Base-by-base conservation (phyloP, 2,329 filamentous ascomycete genomes). In the Fusarium multiceps region DNA sequence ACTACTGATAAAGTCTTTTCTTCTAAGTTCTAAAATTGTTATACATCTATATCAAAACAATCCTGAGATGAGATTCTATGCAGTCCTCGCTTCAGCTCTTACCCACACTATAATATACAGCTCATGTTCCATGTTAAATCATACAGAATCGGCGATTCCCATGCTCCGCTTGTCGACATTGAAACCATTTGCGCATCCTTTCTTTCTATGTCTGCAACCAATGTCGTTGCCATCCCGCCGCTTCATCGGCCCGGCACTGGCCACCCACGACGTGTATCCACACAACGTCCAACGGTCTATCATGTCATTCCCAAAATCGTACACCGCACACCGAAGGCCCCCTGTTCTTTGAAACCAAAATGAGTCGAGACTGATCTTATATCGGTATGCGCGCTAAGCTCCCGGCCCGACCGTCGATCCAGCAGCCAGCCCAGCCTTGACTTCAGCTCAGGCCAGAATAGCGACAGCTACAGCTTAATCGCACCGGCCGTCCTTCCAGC, bases 401-500 rank as follows among this genome's bases (percentile, higher is more conserved):
- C 43, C 63, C 42, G 59, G 51, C 45, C 54, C 59, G 65, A 59
- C 50, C 53, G 30, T 32, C 62, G 56, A 67, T 67, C 61, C 40
- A 56, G 23, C 23, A 46, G 32, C 56, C 42, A 49, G 27, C 25
- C 46, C 28, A 57, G 67, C 63, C 67, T 59, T 28, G 56, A 50
- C 55, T 56, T 67, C 66, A 67, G 63, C 62, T 73, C 72, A 32
- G 28, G 32, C 21, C 40, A 50, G 30, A 37, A 42, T 42, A 51
- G 18, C 18, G 23, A 16, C 54, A 41, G 61, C 74, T 77, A 13
- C 54, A 41, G 62, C 74, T 77, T 66, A 89, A 68, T 88, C 88
- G 73, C 88, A 90, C 4, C 87, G 83, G 30, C 88, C 88, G 75
- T 90, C 90, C 78, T 88, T 89, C 91, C 92, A 98, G 0, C 96